Conservation (phyloP, 1,284 basidiomycete genomes). For the Puccinia horiana region DNA sequence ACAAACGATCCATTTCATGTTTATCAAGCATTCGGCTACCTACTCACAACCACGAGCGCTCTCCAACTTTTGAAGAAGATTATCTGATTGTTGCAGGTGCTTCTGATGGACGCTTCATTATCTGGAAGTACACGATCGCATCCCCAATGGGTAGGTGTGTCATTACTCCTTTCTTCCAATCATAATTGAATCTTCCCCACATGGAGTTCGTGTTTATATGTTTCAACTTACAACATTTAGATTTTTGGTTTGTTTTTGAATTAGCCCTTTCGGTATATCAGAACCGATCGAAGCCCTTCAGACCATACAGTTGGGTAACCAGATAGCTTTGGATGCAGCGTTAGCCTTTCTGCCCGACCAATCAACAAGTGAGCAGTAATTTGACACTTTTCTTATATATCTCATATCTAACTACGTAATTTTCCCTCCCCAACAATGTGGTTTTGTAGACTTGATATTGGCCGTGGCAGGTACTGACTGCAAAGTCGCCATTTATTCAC, state of each 20-base stretch:
- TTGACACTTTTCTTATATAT: slow-evolving; percentile 25
- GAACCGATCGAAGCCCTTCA: slow-evolving; percentile 62
- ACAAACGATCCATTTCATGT: slow-evolving; percentile 41
- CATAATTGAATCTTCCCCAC: neutral
- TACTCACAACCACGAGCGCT: neutral
- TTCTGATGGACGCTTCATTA: slow-evolving; percentile 35
- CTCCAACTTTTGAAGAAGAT: neutral
- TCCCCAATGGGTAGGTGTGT: slow-evolving; percentile 23
- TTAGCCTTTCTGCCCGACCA: slow-evolving; percentile 67
- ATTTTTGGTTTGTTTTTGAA: neutral
- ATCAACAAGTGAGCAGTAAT: slow-evolving; percentile 64
- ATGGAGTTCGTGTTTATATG: neutral
- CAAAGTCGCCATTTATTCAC: slow-evolving; percentile 73
- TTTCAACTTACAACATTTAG: neutral
- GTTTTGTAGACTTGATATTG: slow-evolving; percentile 67
- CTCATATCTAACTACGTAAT: neutral
- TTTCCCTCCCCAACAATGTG: neutral
- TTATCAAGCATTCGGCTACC: slow-evolving; percentile 22
- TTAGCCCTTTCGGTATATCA: neutral
- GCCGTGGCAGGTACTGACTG: slow-evolving; percentile 76
- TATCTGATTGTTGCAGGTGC: slow-evolving; percentile 38
- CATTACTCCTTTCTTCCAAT: neutral
- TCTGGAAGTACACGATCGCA: slow-evolving; percentile 26
- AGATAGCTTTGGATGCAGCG: slow-evolving; percentile 73
- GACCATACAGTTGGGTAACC: slow-evolving; percentile 67